phyloP scores from a whole-genome alignment of 2,329 filamentous ascomycete genomes.

The Paramyrothecium roridum region DNA sequence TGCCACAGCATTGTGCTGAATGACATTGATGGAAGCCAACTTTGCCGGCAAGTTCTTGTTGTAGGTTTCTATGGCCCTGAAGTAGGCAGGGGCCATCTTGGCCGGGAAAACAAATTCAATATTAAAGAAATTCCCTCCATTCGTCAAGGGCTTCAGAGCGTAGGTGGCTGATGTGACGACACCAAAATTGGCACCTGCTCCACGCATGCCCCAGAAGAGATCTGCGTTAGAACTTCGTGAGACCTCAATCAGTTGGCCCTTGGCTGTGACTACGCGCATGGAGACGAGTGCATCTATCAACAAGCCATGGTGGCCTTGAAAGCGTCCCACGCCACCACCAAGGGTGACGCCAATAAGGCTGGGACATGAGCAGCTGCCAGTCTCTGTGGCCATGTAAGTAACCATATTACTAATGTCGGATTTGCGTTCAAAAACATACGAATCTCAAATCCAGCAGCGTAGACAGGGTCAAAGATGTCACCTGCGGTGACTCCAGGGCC shows the following conservation, averaged over 20 bases:
- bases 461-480: too few relatives aligned
- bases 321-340: background rate
- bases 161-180: conserved; percentile 22
- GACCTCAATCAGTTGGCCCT: conserved; percentile 29
- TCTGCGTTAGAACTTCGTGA: conserved; percentile 36
- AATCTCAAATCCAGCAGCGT: too few relatives aligned
- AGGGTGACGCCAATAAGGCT: background rate
- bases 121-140: background rate
- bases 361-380: background rate
- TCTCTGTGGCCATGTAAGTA: background rate
- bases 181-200: conserved; percentile 42
- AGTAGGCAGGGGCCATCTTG: background rate
- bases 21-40: background rate
- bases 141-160: background rate
- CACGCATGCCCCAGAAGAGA: conserved; percentile 47
- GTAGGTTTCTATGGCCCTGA: background rate
- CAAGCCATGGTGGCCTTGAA: conserved; percentile 40
- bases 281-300: conserved; percentile 38
- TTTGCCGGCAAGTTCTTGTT: background rate
- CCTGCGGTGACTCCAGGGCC: too few relatives aligned
- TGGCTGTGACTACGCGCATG: conserved; percentile 33
- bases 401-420: too few relatives aligned
- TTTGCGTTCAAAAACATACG: too few relatives aligned
- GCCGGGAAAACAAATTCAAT: background rate
- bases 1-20: background rate